These are phyloP conservation scores for Fraxinus anomala DNA, from an alignment of 257 asterid genomes.

Conservation along the genomic window DNA sequence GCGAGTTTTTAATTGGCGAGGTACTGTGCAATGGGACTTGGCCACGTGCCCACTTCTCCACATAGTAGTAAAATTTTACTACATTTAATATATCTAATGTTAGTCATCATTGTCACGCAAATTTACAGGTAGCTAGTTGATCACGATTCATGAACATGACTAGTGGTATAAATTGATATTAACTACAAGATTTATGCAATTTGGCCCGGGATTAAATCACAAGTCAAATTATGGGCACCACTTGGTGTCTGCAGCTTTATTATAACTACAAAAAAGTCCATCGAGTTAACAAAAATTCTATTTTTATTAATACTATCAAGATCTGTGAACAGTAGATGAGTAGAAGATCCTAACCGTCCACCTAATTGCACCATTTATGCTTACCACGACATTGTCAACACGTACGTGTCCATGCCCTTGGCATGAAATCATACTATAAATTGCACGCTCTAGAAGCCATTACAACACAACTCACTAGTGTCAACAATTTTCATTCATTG, in stretches of 20 bases:
- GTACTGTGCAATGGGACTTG: not conserved
- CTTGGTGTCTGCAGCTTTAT: no score
- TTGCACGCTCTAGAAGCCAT: not conserved
- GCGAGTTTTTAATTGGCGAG: not conserved
- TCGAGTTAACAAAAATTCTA: no score
- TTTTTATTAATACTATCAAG: not conserved
- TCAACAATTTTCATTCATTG: not conserved
- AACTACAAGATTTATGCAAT: no score
- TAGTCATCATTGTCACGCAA: not conserved
- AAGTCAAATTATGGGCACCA: no score
- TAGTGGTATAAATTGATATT: not conserved
- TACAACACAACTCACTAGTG: not conserved
- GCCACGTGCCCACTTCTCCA: not conserved
- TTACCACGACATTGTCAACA: slow-evolving; percentile 1
- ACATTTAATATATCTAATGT: not conserved
- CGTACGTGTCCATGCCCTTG: not conserved
- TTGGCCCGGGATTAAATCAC: no score
- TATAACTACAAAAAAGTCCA: not conserved
- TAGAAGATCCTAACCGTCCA: not conserved
- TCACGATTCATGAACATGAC: not conserved
- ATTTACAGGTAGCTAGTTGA: not conserved
- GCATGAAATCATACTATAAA: not conserved
- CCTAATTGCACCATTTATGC: not conserved
- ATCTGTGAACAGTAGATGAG: not conserved
- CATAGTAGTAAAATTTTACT: not conserved